Evolutionary conservation across 2,329 filamentous ascomycete genomes (phyloP).

Genomic region (Fusarium burgessii): DNA sequence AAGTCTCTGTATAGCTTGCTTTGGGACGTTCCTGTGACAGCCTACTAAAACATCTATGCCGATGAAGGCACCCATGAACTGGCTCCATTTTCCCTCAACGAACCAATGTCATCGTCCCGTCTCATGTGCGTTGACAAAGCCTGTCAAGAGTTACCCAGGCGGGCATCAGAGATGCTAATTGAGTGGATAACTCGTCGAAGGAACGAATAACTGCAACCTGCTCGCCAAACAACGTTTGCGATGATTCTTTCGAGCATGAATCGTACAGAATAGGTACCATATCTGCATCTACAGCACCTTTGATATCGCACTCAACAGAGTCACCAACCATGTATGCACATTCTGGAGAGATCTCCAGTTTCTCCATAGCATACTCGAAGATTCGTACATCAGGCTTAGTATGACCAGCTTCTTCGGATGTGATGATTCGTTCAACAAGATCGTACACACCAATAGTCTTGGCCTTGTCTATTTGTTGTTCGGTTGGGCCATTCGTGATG

Average conservation of each 20-base stretch:
- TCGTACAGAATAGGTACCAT: neutral
- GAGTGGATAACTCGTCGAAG: neutral
- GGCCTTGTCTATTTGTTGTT: conserved; percentile 8
- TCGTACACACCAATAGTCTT: conserved; percentile 2
- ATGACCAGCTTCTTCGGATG: conserved; percentile 6
- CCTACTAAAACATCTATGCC: too few relatives aligned
- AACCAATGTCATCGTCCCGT: too few relatives aligned
- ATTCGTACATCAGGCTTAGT: conserved; percentile 6
- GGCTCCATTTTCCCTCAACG: too few relatives aligned
- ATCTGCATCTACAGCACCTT: neutral
- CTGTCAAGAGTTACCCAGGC: too few relatives aligned
- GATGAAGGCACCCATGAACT: too few relatives aligned
- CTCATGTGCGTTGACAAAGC: too few relatives aligned
- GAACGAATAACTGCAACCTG: accelerated
- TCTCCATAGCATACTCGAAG: conserved; percentile 5
- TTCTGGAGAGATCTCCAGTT: accelerated
- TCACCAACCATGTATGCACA: neutral
- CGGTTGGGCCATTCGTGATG: conserved; percentile 6
- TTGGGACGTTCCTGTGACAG: too few relatives aligned
- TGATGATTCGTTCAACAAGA: conserved; percentile 9
- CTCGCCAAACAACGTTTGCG: accelerated
- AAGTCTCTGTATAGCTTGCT: too few relatives aligned
- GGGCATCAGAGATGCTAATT: too few relatives aligned
- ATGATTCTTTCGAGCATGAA: accelerated
- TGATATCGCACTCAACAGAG: neutral